Conservation (phyloP, 2,329 filamentous ascomycete genomes). For the Dryadomyces quercus-mongolicae region DNA sequence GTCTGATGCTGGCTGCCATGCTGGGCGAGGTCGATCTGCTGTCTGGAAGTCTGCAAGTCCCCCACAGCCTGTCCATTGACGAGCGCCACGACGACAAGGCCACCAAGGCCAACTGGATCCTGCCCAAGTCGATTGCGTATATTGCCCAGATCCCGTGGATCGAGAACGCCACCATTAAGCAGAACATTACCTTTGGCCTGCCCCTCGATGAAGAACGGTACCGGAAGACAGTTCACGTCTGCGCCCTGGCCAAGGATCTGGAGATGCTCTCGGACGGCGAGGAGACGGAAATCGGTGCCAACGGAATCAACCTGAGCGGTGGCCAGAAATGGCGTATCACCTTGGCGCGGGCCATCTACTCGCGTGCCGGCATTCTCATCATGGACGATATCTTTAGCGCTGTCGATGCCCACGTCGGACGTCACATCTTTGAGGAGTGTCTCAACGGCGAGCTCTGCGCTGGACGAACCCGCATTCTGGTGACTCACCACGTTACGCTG, state of each 20-base stretch:
- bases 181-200: slow-evolving; percentile 69
- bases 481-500: slow-evolving; percentile 68
- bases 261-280: slow-evolving; percentile 68
- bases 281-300: slow-evolving; percentile 69
- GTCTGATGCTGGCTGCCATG: slow-evolving; percentile 58
- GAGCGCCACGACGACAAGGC: slow-evolving; percentile 52
- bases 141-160: slow-evolving; percentile 78
- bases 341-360: slow-evolving; percentile 70
- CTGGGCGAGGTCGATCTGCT: slow-evolving; percentile 65
- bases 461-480: slow-evolving; percentile 62
- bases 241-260: slow-evolving; percentile 63
- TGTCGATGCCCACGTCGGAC: slow-evolving; percentile 69
- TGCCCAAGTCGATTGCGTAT: slow-evolving; percentile 58
- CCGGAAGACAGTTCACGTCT: slow-evolving; percentile 55
- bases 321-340: slow-evolving; percentile 77
- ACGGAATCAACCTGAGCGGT: slow-evolving; percentile 73
- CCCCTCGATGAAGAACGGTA: slow-evolving; percentile 60
- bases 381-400: slow-evolving; percentile 79
- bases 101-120: slow-evolving; percentile 53
- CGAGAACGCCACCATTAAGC: slow-evolving; percentile 65
- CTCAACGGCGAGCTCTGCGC: slow-evolving; percentile 57
- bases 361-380: slow-evolving; percentile 61
- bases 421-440: slow-evolving; percentile 67
- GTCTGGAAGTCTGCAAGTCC: slow-evolving; percentile 45
- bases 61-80: slow-evolving; percentile 32